A percentile compares a stretch with the other conserved stretches of the same genome.
These are phyloP conservation scores for Saitoella complicata DNA, from an alignment of 805 yeast species.

Conservation along the genomic window DNA sequence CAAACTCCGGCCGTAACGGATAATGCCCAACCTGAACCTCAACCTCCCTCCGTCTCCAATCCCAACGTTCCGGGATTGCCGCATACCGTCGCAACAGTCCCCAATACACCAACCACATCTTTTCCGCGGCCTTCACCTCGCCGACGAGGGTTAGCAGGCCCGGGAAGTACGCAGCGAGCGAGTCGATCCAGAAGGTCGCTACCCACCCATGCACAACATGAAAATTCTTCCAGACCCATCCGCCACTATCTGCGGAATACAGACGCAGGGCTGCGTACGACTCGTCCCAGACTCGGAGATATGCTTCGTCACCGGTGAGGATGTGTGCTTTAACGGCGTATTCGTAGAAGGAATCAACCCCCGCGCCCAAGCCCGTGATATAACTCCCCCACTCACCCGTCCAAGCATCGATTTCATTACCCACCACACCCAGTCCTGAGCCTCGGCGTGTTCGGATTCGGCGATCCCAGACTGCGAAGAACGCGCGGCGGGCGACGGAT, in stretches of 20 bases:
- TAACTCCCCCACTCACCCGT: conserved; percentile 39
- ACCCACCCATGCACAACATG: conserved; percentile 35
- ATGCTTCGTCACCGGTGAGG: conserved; percentile 45
- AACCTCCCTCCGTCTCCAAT: conserved; percentile 21
- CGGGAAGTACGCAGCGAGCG: conserved; percentile 76
- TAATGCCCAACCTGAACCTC: conserved; percentile 58
- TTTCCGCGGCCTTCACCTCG: conserved; percentile 46
- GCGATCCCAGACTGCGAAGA: conserved; percentile 52
- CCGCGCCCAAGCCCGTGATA: conserved; percentile 74
- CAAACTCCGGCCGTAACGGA: conserved; percentile 81
- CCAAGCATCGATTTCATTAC: conserved; percentile 58
- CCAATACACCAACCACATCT: conserved; percentile 42
- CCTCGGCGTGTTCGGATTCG: conserved; percentile 24
- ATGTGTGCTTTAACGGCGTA: conserved; percentile 67
- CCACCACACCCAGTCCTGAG: conserved; percentile 40
- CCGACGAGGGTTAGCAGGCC: conserved; percentile 73
- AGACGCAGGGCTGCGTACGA: conserved; percentile 43
- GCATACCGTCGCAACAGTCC: conserved; percentile 71
- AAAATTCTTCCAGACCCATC: conserved; percentile 42
- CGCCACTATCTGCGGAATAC: conserved; percentile 29
- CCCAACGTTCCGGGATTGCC: conserved; percentile 84
- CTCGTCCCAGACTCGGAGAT: conserved; percentile 37
- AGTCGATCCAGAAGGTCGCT: conserved; percentile 60
- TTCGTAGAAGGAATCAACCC: conserved; percentile 81
- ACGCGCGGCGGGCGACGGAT: conserved; percentile 41